phyloP scores from a whole-genome alignment of 1,284 basidiomycete species.

The Cryptococcus maquisensis region DNA sequence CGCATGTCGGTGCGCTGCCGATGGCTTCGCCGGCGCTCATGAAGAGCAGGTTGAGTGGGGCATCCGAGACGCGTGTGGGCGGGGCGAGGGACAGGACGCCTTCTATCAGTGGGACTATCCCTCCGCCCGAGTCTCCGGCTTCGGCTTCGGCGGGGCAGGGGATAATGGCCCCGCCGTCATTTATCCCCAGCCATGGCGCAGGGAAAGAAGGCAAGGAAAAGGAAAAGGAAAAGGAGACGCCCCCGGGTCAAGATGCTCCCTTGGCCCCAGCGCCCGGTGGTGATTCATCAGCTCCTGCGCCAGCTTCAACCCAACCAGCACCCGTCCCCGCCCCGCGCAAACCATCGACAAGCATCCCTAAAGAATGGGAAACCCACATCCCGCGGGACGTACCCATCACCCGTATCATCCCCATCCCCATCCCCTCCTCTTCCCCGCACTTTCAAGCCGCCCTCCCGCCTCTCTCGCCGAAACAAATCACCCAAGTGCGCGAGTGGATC shows the following conservation, averaged over 20 bases:
- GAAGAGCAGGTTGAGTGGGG: too few species aligned
- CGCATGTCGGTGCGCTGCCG: neutral
- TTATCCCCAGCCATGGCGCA: neutral
- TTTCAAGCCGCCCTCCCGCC: constrained; percentile 56
- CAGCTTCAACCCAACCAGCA: constrained; percentile 31
- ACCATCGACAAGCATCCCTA: constrained; percentile 39
- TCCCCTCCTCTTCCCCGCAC: constrained; percentile 52
- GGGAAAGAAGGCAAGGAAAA: constrained; percentile 1
- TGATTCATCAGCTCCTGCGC: constrained; percentile 16
- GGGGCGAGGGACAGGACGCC: neutral
- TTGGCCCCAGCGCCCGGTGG: neutral
- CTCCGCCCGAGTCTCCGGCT: too few species aligned
- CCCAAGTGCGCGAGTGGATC: constrained; percentile 56
- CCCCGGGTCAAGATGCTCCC: neutral
- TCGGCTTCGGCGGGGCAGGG: too few species aligned
- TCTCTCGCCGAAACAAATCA: constrained; percentile 54
- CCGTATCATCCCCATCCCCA: constrained; percentile 61
- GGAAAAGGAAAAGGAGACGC: neutral
- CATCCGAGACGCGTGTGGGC: neutral
- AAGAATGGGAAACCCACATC: constrained; percentile 46
- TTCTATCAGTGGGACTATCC: too few species aligned
- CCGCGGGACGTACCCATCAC: constrained; percentile 62
- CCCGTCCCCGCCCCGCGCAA: constrained; percentile 7
- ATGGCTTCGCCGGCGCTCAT: too few species aligned
- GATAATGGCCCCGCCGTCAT: too few species aligned